phyloP scores from a whole-genome alignment of 2,329 filamentous ascomycete genomes.

The Corniculantispora saksenae region DNA sequence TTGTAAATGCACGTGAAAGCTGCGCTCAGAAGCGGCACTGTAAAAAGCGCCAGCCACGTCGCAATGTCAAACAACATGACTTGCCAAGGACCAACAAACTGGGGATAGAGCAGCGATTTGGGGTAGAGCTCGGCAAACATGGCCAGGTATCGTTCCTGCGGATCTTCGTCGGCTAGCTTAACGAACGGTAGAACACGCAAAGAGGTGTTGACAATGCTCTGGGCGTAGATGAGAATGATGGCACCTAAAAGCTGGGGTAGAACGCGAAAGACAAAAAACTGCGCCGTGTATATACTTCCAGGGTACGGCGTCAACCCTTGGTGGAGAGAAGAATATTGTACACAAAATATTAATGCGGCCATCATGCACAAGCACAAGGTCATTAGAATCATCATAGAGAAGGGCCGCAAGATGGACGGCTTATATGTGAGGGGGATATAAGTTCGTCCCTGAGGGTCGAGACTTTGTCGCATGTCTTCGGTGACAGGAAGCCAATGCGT shows the following conservation, averaged over 20 bases:
- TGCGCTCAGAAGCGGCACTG: constrained; percentile 77
- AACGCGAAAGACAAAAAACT: constrained; percentile 86
- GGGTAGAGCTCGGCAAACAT: constrained; percentile 71
- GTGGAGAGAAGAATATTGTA: constrained; percentile 64
- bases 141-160: constrained; percentile 60
- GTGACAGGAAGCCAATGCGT: constrained; percentile 36
- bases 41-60: constrained; percentile 78
- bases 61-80: constrained; percentile 66
- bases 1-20: constrained; percentile 67
- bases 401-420: constrained; percentile 68
- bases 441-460: constrained; percentile 40
- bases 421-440: constrained; percentile 65
- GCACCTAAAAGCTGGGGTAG: constrained; percentile 77
- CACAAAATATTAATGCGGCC: constrained; percentile 70
- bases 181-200: constrained; percentile 77
- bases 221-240: constrained; percentile 72
- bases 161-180: constrained; percentile 68
- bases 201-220: constrained; percentile 73
- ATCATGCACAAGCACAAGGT: constrained; percentile 69
- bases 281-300: constrained; percentile 64
- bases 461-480: constrained; percentile 35
- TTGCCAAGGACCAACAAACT: constrained; percentile 62
- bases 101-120: constrained; percentile 64
- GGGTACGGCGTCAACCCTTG: constrained; percentile 69
- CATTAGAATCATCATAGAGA: constrained; percentile 62